Percentiles rank a stretch among this genome's conserved stretches.
Conservation (phyloP, 306 rosid species). For the Begonia masoniana region DNA sequence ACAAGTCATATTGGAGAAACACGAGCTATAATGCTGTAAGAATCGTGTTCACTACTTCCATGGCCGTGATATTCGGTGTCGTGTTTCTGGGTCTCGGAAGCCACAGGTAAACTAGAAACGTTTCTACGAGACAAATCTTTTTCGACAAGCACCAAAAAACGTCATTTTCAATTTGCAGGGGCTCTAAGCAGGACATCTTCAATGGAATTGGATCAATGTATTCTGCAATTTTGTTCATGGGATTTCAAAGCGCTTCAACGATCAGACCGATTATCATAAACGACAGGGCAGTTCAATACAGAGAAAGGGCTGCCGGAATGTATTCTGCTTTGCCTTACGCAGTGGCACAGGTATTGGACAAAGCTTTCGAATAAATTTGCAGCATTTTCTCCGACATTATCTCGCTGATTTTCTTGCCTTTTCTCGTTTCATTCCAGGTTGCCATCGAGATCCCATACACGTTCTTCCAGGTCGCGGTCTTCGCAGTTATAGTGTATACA, state of each 20-base stretch:
- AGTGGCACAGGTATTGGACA: slow-evolving; percentile 45
- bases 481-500: slow-evolving; percentile 11
- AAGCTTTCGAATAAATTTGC: neutral
- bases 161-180: slow-evolving; percentile 24
- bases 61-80: slow-evolving; percentile 54
- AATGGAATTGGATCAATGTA: slow-evolving; percentile 69
- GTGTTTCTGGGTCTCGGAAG: slow-evolving; percentile 56
- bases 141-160: neutral
- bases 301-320: slow-evolving; percentile 81
- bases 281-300: slow-evolving; percentile 61
- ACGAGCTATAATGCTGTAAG: slow-evolving; percentile 53
- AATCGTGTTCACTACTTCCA: slow-evolving; percentile 41
- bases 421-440: slow-evolving; percentile 6
- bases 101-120: slow-evolving; percentile 29
- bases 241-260: slow-evolving; percentile 37
- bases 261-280: slow-evolving; percentile 57
- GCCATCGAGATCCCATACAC: slow-evolving; percentile 12
- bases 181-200: slow-evolving; percentile 39
- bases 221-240: slow-evolving; percentile 52
- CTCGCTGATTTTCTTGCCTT: neutral
- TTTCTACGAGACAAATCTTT: neutral
- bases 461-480: slow-evolving; percentile 8
- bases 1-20: slow-evolving; percentile 58
- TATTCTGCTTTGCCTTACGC: slow-evolving; percentile 75
- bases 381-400: neutral